Conservation (phyloP, 169 alveolate species). For the Perkinsus olseni region DNA sequence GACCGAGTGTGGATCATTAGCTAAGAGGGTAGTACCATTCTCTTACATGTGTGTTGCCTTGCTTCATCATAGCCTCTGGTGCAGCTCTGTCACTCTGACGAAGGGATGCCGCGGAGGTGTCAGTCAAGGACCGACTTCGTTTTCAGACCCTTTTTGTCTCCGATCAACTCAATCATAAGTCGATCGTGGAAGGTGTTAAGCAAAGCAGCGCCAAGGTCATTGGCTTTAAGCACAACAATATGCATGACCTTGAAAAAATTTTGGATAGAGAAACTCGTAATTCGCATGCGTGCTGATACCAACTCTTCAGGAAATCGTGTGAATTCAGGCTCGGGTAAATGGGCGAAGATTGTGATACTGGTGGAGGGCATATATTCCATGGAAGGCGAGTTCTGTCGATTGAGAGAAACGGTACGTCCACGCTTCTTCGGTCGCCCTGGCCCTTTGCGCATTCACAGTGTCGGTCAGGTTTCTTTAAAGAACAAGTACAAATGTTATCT, state of each 20-base stretch:
- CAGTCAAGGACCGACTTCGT: background rate
- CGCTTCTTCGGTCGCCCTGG: background rate
- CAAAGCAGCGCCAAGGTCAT: slow-evolving; percentile 41
- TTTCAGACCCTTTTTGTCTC: slow-evolving; percentile 41
- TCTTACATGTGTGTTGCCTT: background rate
- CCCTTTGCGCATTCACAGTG: background rate
- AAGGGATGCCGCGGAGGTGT: background rate
- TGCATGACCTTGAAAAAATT: slow-evolving; percentile 41
- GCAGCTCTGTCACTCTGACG: too few relatives aligned
- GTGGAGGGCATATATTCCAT: slow-evolving; percentile 72
- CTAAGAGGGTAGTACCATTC: background rate
- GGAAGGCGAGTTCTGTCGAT: slow-evolving; percentile 65
- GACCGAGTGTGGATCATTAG: background rate
- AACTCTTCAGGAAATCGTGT: slow-evolving; percentile 3
- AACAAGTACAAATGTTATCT: slow-evolving; percentile 58
- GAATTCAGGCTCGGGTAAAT: background rate
- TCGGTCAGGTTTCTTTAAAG: slow-evolving; percentile 31
- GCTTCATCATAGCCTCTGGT: too few relatives aligned
- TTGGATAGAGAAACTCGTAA: slow-evolving; percentile 34
- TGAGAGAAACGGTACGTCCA: slow-evolving; percentile 37
- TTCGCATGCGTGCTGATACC: slow-evolving; percentile 27
- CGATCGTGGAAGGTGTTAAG: slow-evolving; percentile 66
- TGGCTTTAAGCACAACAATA: slow-evolving; percentile 54
- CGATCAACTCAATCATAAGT: slow-evolving; percentile 71
- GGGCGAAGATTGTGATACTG: slow-evolving; percentile 53